Base-by-base conservation (phyloP, 2,329 filamentous ascomycete genomes). In the Ceratocystis huliohia region DNA sequence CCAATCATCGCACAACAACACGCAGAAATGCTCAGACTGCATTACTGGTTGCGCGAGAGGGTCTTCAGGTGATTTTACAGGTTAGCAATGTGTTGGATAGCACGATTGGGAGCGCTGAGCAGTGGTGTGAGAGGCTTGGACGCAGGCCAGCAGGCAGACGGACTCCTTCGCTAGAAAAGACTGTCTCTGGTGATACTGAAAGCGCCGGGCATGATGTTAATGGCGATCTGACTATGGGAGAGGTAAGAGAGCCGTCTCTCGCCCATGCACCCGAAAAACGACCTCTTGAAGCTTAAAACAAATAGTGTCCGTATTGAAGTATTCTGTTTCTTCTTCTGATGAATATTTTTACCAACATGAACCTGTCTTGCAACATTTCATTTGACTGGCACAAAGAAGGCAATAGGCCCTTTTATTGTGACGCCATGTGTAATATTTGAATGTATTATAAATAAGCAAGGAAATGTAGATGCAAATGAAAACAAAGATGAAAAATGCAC, bases 1-100 rank as follows among this genome's bases (percentile, higher is more conserved):
- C 67, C 3, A 68, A 50, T 22, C 64, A 66, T 59, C 64, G 67
- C 22, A 63, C 67, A 3, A 46, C 65, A 10, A 66, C 64, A 1
- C 61, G 67, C 17, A 81, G 86, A 30, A 80, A 81, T 64, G 91
- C 90, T 0, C 87, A 91, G 70, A 82, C 88, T 50, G 91, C 95
- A 66, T 78, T 97, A 13, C 85, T 94, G 1, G 84, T 97, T 64
- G 93, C 93, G 5, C 88, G 88, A 72, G 93, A 97, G 74, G 91
- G 92, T 0, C 79, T 97, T 15, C 91, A 96, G 71, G 96, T 97
- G 88, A 91, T 97, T 81, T 83, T 85, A 0, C 91, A 96, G 74
- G 91, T 99, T 63, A 94, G 87, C 50, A 85, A 87, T 4, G 89
- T 96, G 1, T 82, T 97, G 7, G 89, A 95, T 70, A 88, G 91